phyloP scores from a whole-genome alignment of 1,139 yeast species.

The Yamadazyma conglobata region DNA sequence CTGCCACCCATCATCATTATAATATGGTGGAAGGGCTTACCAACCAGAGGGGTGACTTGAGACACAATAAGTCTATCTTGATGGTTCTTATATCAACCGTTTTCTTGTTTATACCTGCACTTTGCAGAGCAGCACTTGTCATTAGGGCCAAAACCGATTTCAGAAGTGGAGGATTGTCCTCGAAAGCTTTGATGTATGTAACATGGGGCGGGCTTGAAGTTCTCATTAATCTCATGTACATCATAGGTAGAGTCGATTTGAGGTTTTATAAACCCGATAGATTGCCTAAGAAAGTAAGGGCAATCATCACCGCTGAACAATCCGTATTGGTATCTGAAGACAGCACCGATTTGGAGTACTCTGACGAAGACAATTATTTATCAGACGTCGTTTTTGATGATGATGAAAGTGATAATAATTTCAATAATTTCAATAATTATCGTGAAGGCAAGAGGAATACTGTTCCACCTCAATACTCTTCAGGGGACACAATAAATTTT shows the following conservation, averaged over 20 bases:
- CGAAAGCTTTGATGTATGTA: constrained; percentile 60
- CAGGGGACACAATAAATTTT: neutral
- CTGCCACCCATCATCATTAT: constrained; percentile 44
- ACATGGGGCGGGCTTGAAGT: constrained; percentile 63
- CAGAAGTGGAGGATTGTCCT: constrained; percentile 19
- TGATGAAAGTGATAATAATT: neutral
- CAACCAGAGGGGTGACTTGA: constrained; percentile 43
- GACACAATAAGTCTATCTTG: constrained; percentile 46
- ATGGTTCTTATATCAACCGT: constrained; percentile 51
- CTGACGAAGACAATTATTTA: constrained; percentile 6
- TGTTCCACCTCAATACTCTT: constrained; percentile 1
- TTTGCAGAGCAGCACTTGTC: constrained; percentile 54
- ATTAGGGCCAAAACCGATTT: constrained; percentile 36
- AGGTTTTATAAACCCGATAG: constrained; percentile 77
- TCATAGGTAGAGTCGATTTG: constrained; percentile 65
- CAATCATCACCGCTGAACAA: constrained; percentile 43
- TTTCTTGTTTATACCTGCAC: constrained; percentile 52
- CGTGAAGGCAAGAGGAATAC: neutral
- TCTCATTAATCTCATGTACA: constrained; percentile 50
- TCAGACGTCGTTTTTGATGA: neutral
- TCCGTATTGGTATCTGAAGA: constrained; percentile 22
- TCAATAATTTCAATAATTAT: too few relatives aligned
- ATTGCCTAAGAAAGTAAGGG: constrained; percentile 38
- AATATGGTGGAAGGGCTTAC: constrained; percentile 43
- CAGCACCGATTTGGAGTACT: constrained; percentile 16